Evolutionary conservation across 441 rosid species (phyloP).

Genomic region (Populus hybrid): DNA sequence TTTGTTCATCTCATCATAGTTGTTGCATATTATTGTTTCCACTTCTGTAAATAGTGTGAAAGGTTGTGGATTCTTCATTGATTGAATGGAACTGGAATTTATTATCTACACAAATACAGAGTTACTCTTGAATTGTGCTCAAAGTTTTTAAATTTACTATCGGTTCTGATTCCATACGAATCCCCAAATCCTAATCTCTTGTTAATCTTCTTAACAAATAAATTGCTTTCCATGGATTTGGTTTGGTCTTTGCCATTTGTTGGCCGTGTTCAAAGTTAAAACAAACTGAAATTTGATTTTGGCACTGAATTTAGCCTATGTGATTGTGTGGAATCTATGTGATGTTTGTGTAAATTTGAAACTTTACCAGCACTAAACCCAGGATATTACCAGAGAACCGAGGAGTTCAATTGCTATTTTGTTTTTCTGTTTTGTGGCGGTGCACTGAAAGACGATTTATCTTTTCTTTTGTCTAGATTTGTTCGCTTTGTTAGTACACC

Average conservation of each 20-base stretch:
- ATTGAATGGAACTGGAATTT: neutral
- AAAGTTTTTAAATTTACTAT: neutral
- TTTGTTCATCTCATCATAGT: too few species aligned
- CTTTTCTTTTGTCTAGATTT: conserved; percentile 42
- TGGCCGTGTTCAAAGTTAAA: neutral
- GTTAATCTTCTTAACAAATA: neutral
- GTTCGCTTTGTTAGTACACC: conserved; percentile 84
- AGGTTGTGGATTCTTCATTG: neutral
- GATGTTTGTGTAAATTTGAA: neutral
- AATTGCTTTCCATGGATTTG: neutral
- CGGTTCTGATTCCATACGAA: neutral
- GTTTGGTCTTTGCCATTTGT: neutral
- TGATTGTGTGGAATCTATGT: neutral
- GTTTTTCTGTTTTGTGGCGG: neutral
- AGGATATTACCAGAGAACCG: neutral
- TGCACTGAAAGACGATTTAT: neutral
- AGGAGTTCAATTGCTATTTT: neutral
- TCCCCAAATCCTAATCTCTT: neutral
- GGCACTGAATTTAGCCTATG: neutral
- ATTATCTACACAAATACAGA: neutral
- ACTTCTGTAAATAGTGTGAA: neutral
- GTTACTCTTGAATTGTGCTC: neutral
- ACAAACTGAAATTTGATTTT: neutral
- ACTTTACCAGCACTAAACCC: neutral
- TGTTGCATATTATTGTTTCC: neutral